A percentile compares a stretch with the other conserved stretches of the same genome.
Conservation (phyloP, 2,329 filamentous ascomycete species). For the Calonectria henricotiae region DNA sequence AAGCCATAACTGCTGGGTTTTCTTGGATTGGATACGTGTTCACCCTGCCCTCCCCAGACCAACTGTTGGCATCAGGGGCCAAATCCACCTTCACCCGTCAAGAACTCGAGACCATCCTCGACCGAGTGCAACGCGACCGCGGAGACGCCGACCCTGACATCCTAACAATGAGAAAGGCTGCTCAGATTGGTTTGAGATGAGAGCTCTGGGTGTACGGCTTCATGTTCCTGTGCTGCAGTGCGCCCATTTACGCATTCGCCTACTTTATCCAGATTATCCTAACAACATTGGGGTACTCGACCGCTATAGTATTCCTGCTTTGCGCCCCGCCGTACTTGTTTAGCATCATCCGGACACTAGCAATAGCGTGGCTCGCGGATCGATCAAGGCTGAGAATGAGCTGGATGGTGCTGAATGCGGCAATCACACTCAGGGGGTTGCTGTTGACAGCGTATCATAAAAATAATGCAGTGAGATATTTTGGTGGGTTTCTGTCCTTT, state of each 20-base stretch:
- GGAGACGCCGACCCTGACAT: conserved; percentile 59
- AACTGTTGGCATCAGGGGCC: conserved; percentile 33
- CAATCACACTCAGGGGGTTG: conserved; percentile 42
- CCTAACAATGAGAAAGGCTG: conserved; percentile 57
- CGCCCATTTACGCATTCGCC: conserved; percentile 73
- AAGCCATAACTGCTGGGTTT: conserved; percentile 21
- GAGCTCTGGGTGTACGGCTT: conserved; percentile 62
- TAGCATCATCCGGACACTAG: conserved; percentile 55
- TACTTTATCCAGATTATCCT: conserved; percentile 77
- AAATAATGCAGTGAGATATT: conserved; percentile 54
- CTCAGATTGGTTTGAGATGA: conserved; percentile 55
- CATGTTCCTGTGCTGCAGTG: conserved; percentile 65
- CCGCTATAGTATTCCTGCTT: conserved; percentile 54
- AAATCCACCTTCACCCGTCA: conserved; percentile 46
- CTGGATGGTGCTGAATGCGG: conserved; percentile 47
- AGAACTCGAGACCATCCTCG: conserved; percentile 52
- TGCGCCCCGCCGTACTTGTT: conserved; percentile 58
- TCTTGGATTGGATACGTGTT: conserved; percentile 28
- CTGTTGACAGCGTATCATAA: conserved; percentile 37
- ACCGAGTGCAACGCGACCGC: conserved; percentile 61
- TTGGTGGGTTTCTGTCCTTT: conserved; percentile 36
- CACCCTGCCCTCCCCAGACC: conserved; percentile 37
- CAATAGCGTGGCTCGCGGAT: conserved; percentile 56
- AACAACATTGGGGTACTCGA: conserved; percentile 48
- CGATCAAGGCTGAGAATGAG: conserved; percentile 52